Percentiles rank a stretch among this genome's conserved stretches.
Conservation (phyloP, 192 early-diverging fungal species). For the Thoreauomyces humboldtii region DNA sequence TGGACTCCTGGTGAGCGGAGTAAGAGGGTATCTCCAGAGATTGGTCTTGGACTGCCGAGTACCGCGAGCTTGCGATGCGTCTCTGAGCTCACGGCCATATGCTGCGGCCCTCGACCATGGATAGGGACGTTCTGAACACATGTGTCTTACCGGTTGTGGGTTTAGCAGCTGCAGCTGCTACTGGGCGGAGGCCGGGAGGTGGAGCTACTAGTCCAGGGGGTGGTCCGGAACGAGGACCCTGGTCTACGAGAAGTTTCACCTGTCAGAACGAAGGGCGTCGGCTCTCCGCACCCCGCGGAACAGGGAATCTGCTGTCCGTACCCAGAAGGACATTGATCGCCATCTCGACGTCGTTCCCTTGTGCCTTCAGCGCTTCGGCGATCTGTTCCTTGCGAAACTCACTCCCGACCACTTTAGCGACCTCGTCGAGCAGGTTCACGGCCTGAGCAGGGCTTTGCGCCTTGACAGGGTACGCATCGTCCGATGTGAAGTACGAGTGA, state of each 20-base stretch:
- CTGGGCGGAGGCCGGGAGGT: conserved; percentile 7
- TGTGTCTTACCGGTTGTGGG: too few relatives aligned
- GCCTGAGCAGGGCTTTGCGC: conserved; percentile 34
- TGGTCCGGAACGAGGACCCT: conserved; percentile 8
- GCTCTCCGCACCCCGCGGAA: too few relatives aligned
- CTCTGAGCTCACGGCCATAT: too few relatives aligned
- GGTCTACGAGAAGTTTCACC: background rate
- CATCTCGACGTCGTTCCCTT: conserved; percentile 68
- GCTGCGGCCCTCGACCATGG: too few relatives aligned
- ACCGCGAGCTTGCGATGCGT: too few relatives aligned
- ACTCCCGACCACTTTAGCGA: conserved; percentile 59
- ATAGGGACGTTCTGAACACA: too few relatives aligned
- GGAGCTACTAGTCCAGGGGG: conserved; percentile 38
- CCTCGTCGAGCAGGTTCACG: conserved; percentile 53
- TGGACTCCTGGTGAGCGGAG: too few relatives aligned
- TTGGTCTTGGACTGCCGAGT: too few relatives aligned
- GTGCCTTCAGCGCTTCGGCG: conserved; percentile 67
- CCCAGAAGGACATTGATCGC: conserved; percentile 67
- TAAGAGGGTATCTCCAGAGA: too few relatives aligned
- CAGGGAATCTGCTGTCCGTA: conserved; percentile 46
- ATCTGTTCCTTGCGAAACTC: conserved; percentile 65
- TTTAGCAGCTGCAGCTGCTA: too few relatives aligned
- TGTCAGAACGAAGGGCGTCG: background rate
- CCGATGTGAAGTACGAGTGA: background rate
- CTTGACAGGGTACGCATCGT: background rate